Evolutionary conservation across 495 filamentous ascomycete genomes (phyloP).

Genomic region (Xylaria palmicola): DNA sequence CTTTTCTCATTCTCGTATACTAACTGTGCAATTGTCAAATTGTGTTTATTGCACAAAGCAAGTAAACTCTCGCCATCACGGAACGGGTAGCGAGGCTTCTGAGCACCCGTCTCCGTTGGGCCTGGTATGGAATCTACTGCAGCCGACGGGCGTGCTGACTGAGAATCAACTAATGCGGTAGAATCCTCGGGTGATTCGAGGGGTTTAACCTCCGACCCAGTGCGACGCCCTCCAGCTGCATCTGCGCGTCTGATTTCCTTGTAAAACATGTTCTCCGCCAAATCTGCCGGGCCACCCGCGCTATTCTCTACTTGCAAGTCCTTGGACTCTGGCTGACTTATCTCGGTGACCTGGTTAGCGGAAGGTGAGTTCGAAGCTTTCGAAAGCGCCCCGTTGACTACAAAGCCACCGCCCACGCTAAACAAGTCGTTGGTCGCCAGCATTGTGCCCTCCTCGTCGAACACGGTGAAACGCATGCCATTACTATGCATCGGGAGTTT

Average conservation of each 20-base stretch:
- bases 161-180: slow-evolving; percentile 12
- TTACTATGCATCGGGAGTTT: slow-evolving; percentile 38
- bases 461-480: slow-evolving; percentile 39
- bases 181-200: slow-evolving; percentile 20
- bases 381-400: slow-evolving; percentile 36
- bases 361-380: slow-evolving; percentile 19
- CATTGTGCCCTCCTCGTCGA: slow-evolving; percentile 35
- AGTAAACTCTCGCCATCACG: slow-evolving; percentile 32
- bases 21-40: slow-evolving; percentile 36
- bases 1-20: slow-evolving; percentile 40
- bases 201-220: slow-evolving; percentile 29
- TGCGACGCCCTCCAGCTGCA: slow-evolving; percentile 32
- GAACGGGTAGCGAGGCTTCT: slow-evolving; percentile 33
- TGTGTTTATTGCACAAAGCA: slow-evolving; percentile 34
- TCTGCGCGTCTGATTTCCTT: slow-evolving; percentile 36
- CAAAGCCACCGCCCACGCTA: slow-evolving; percentile 38
- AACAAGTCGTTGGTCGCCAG: slow-evolving; percentile 39
- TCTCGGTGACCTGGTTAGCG: slow-evolving; percentile 15
- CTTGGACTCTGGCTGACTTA: slow-evolving; percentile 11
- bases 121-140: slow-evolving; percentile 10
- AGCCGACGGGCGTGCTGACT: slow-evolving; percentile 1
- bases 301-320: slow-evolving; percentile 23
- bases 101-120: slow-evolving; percentile 15
- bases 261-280: slow-evolving; percentile 39
- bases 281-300: slow-evolving; percentile 27